Evolutionary conservation across 2,329 filamentous ascomycete genomes (phyloP), one percentile per base, ranked within the genome.

Genomic region (Fusarium sp.): DNA sequence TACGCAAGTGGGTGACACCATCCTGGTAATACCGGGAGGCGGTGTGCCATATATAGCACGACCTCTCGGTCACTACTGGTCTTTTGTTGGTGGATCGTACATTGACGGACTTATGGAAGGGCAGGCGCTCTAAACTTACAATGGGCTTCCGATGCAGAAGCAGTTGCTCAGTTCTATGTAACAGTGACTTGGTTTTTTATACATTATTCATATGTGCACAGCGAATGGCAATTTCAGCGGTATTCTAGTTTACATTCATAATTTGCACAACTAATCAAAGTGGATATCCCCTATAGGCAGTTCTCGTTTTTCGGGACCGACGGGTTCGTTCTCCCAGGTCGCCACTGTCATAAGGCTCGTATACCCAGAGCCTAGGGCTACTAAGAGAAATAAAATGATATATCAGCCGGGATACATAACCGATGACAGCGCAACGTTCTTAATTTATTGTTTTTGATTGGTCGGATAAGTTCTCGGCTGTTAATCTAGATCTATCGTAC

Each of bases 101-200:
- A n/a, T 45, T 4, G 23, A 45, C 7, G 37, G 34, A 20, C 23
- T 53, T 7, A 41, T 53, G 34, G 25, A 20, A 30, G 49, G 37
- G 10, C 42, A 45, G 23, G 23, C 16, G 11, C 5, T 45, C 9
- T 5, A 10, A 3, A 21, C 23, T 8, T 21, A 18, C 32, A n/a
- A 45, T n/a, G 23, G 14, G 23, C 7, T 5, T 2, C 16, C 4
- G 8, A 9, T 37, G 16, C 9, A 37, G 1, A 37, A n/a, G 18
- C 16, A 37, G 16, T 4, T 10, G 5, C n/a, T 37, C 32, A 37
- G 16, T 37, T 37, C n/a, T 37, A n/a, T 37, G 32, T 37, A 37
- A 37, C 9, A n/a, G 9, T 11, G 1, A n/a, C 18, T 37, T 37
- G 5, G 0, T 1, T 11, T n/a, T 1, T n/a, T 37, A n/a, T 37